A percentile compares a stretch with the other conserved stretches of the same genome.
phyloP scores from a whole-genome alignment of 1,139 yeast species.

The Suhomyces bokatorum region DNA sequence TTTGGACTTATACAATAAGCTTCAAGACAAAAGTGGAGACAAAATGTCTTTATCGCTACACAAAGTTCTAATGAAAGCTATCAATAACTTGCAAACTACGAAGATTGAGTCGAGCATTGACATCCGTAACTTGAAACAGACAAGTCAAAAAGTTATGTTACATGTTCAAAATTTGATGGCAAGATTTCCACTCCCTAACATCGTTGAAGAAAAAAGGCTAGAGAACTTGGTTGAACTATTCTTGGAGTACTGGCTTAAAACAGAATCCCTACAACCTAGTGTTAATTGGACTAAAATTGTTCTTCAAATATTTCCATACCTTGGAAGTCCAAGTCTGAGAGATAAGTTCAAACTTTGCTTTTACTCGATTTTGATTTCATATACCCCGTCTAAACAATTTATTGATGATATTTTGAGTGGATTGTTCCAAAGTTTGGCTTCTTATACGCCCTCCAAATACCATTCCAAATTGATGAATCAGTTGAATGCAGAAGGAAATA shows the following conservation, averaged over 20 bases:
- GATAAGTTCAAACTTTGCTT: slow-evolving; percentile 34
- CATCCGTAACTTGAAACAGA: background rate
- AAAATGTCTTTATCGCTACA: slow-evolving; percentile 8
- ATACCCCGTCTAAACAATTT: slow-evolving; percentile 23
- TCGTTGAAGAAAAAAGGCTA: slow-evolving; percentile 24
- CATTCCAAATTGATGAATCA: slow-evolving; percentile 24
- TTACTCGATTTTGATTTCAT: slow-evolving; percentile 29
- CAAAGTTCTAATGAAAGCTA: slow-evolving; percentile 1
- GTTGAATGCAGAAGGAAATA: slow-evolving; percentile 21
- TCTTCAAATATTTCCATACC: slow-evolving; percentile 41
- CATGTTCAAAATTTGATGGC: slow-evolving; percentile 30
- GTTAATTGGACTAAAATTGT: slow-evolving; percentile 41
- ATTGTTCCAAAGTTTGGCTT: slow-evolving; percentile 27
- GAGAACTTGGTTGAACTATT: slow-evolving; percentile 29
- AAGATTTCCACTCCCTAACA: slow-evolving; percentile 33
- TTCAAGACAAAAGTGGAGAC: slow-evolving; percentile 6
- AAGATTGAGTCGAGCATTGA: background rate
- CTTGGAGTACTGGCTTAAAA: slow-evolving; percentile 33
- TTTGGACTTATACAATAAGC: slow-evolving; percentile 8
- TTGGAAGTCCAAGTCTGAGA: slow-evolving; percentile 43
- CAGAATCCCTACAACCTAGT: slow-evolving; percentile 19
- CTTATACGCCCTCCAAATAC: slow-evolving; percentile 30
- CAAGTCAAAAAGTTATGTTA: slow-evolving; percentile 3
- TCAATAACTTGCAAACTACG: background rate
- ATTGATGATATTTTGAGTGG: slow-evolving; percentile 25